Evolutionary conservation across 192 early-diverging fungal species (phyloP).

Genomic region (Phlyctochytrium arcticum): DNA sequence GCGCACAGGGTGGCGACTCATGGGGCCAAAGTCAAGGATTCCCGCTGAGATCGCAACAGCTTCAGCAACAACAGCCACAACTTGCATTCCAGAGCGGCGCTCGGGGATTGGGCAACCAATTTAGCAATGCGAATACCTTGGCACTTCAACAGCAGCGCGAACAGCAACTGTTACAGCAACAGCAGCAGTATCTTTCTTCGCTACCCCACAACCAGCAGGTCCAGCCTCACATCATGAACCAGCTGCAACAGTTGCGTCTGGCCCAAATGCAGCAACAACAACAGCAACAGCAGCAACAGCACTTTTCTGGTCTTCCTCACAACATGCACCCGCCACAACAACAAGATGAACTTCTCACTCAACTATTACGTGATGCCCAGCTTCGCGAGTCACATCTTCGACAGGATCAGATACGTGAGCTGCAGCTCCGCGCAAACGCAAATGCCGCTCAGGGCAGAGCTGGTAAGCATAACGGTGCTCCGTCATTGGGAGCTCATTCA

Average conservation of each 20-base stretch:
- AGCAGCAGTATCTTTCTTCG: constrained; percentile 34
- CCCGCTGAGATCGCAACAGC: background rate
- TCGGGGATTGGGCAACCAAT: background rate
- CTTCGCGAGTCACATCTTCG: constrained; percentile 35
- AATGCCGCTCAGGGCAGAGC: constrained; percentile 1
- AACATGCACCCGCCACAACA: constrained; percentile 21
- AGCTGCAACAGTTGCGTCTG: constrained; percentile 29
- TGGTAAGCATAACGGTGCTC: constrained; percentile 22
- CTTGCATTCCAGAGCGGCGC: background rate
- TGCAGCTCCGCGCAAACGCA: constrained; percentile 17
- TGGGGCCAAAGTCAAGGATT: constrained; percentile 16
- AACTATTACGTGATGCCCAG: constrained; percentile 39
- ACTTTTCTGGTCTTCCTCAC: constrained; percentile 22
- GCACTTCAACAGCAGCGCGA: constrained; percentile 14
- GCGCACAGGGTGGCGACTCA: background rate
- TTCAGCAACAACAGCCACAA: background rate
- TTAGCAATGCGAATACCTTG: background rate
- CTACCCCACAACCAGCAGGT: constrained; percentile 12
- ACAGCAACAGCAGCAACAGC: constrained; percentile 32
- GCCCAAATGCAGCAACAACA: constrained; percentile 36
- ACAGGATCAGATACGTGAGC: constrained; percentile 31
- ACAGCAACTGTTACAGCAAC: constrained; percentile 26
- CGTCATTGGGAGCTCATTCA: background rate
- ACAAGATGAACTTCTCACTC: constrained; percentile 35
- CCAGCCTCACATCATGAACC: constrained; percentile 19